These are phyloP conservation scores for Colletotrichum sp. DNA, from an alignment of 2,329 filamentous ascomycete species.

Conservation along the genomic window DNA sequence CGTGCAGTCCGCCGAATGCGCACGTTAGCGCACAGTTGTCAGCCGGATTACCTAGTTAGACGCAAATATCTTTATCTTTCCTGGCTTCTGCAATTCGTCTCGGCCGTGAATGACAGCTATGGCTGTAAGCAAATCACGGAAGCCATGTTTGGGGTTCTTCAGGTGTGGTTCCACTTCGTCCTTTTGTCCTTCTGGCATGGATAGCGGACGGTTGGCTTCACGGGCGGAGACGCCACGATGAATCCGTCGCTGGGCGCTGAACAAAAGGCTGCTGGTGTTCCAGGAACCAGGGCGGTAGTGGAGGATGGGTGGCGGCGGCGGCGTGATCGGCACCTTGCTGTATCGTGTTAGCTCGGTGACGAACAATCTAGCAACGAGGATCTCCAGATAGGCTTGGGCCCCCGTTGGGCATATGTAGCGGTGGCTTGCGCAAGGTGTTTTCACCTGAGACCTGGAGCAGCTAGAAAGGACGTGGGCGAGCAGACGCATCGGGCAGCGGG, in stretches of 20 bases:
- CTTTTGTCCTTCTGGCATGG: background rate
- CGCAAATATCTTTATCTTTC: background rate
- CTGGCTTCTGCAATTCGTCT: background rate
- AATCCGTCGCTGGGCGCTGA: background rate
- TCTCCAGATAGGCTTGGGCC: background rate
- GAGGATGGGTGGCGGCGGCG: background rate
- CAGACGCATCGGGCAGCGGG: background rate
- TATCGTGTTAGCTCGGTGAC: background rate
- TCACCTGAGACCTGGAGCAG: slow-evolving; percentile 16
- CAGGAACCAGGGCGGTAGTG: background rate
- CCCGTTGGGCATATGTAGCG: background rate
- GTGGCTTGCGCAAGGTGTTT: slow-evolving; percentile 8
- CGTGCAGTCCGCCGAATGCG: background rate
- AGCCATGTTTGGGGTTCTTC: background rate
- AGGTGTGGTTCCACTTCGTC: background rate
- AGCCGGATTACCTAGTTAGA: background rate
- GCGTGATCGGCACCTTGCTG: background rate
- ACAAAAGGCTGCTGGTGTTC: background rate
- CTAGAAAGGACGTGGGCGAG: background rate
- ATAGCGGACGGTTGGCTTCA: background rate
- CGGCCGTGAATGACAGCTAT: background rate
- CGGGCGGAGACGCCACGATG: background rate
- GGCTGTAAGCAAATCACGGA: background rate
- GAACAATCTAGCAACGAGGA: background rate
- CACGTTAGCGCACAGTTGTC: background rate